A percentile compares a stretch with the other conserved stretches of the same genome.
phyloP scores from a whole-genome alignment of 192 early-diverging fungal species.

The Blastocladiella britannica region DNA sequence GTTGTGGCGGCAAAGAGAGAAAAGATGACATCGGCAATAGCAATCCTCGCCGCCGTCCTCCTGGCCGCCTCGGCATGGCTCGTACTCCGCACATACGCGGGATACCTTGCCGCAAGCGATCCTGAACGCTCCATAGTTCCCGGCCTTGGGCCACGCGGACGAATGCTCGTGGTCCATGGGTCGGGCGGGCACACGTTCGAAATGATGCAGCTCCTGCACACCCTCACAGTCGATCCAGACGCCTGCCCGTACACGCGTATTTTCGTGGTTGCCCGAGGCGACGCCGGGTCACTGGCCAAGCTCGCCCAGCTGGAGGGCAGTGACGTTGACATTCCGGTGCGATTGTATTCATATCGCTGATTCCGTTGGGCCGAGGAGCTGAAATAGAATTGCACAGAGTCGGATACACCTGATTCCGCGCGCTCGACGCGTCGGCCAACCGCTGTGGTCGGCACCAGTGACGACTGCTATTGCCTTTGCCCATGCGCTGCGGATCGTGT shows the following conservation, averaged over 20 bases:
- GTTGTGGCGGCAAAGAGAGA: too few relatives aligned
- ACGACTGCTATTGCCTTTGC: slow-evolving; percentile 16
- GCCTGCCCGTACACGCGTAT: background rate
- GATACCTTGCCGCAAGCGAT: too few relatives aligned
- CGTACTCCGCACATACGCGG: too few relatives aligned
- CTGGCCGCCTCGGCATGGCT: too few relatives aligned
- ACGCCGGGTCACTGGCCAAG: background rate
- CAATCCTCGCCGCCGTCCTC: too few relatives aligned
- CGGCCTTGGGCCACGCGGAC: too few relatives aligned
- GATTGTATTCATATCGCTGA: too few relatives aligned
- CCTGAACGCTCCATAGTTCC: too few relatives aligned
- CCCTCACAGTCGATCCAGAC: background rate
- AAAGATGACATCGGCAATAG: too few relatives aligned
- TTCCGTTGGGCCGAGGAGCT: too few relatives aligned
- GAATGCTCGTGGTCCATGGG: slow-evolving; percentile 4
- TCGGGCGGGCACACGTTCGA: slow-evolving; percentile 82
- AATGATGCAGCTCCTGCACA: slow-evolving; percentile 52
- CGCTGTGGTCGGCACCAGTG: slow-evolving; percentile 31
- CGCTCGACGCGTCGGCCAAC: slow-evolving; percentile 51
- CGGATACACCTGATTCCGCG: slow-evolving; percentile 31
- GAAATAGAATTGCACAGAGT: background rate
- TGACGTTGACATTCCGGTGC: background rate
- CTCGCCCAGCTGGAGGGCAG: background rate
- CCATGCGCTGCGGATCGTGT: slow-evolving; percentile 12
- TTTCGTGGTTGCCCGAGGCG: slow-evolving; percentile 1